phyloP scores from a whole-genome alignment of 179 eudicot species.

The Nepenthes alata region DNA sequence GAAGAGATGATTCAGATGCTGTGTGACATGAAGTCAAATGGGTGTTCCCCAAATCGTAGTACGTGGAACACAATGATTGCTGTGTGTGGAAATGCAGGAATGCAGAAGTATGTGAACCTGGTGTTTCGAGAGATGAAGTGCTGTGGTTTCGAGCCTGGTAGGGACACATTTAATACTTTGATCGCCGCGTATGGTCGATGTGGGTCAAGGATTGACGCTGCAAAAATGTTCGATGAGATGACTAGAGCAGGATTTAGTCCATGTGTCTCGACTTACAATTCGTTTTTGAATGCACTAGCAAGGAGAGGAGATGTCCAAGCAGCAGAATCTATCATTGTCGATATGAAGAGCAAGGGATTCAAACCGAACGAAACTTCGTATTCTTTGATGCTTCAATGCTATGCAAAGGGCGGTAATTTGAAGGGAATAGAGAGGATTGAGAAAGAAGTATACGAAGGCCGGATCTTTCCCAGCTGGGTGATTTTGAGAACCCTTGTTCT shows the following conservation, averaged over 20 bases:
- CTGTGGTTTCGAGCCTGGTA: slow-evolving; percentile 75
- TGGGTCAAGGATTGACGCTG: slow-evolving; percentile 54
- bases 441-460: slow-evolving; percentile 48
- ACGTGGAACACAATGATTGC: slow-evolving; percentile 95
- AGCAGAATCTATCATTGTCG: slow-evolving; percentile 55
- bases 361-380: slow-evolving; percentile 75
- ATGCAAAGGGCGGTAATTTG: slow-evolving; percentile 57
- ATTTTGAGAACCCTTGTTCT: slow-evolving; percentile 67
- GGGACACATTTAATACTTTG: slow-evolving; percentile 87
- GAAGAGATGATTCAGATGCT: slow-evolving; percentile 71
- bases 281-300: slow-evolving; percentile 68
- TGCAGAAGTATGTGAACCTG: slow-evolving; percentile 58
- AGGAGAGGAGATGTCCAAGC: slow-evolving; percentile 70
- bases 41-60: slow-evolving; percentile 62
- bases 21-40: slow-evolving; percentile 62
- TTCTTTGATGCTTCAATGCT: slow-evolving; percentile 67
- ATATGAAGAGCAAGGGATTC: slow-evolving; percentile 74
- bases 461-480: slow-evolving; percentile 74
- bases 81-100: slow-evolving; percentile 56
- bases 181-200: slow-evolving; percentile 80
- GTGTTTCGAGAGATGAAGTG: slow-evolving; percentile 85
- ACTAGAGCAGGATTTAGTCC: slow-evolving; percentile 71
- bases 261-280: slow-evolving; percentile 68
- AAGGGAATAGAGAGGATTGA: slow-evolving; percentile 53
- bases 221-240: slow-evolving; percentile 71